Base-by-base conservation (phyloP, 352 stramenopile genomes). In the Blastocystis sp. region DNA sequence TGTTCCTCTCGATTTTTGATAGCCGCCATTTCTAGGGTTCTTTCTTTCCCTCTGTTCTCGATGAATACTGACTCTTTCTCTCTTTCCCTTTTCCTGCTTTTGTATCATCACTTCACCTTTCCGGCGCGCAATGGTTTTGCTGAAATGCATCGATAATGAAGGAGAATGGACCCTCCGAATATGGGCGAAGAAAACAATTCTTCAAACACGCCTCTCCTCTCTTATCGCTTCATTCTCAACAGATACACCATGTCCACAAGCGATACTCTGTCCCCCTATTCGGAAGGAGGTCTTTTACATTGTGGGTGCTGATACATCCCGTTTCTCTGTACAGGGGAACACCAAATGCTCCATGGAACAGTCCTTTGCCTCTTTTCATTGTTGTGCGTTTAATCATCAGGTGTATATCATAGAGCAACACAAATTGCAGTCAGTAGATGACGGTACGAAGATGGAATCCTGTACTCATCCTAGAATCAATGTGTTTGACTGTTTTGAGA, bases 1-100 rank as follows among this genome's bases (percentile, higher is more conserved):
- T 54, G 48, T 38, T 59, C 40, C 43, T 38, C 11, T 17, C 21
- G 60, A 64, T 42, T 84, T 84, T 84, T 84, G 74, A 59, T 84
- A 42, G 19, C 57, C 24, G 60, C 52, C 38, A 59, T 42, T 74
- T 45, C 21, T 68, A 2, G 21, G 19, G 28, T 2, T n/a, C 28
- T 57, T 38, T 24, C 42, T 68, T 24, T 38, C 6, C 11, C 57
- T 19, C 43, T 24, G 65, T 84, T 34, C 66, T 76, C 48, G 21
- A 28, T 57, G 6, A 24, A 52, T 59, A 21, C 28, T 17, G 2
- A 24, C 4, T n/a, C 28, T 3, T 57, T 34, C 21, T 57, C 19
- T 28, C 4, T 60, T 81, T 2, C 28, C 21, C 45, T 74, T 74
- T 48, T 3, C 66, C 52, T 28, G 48, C 3, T 76, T 14, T n/a